A percentile compares a stretch with the other conserved stretches of the same genome.
Conservation (phyloP, 345 rosid species). For the Noccaea caerulescens region DNA sequence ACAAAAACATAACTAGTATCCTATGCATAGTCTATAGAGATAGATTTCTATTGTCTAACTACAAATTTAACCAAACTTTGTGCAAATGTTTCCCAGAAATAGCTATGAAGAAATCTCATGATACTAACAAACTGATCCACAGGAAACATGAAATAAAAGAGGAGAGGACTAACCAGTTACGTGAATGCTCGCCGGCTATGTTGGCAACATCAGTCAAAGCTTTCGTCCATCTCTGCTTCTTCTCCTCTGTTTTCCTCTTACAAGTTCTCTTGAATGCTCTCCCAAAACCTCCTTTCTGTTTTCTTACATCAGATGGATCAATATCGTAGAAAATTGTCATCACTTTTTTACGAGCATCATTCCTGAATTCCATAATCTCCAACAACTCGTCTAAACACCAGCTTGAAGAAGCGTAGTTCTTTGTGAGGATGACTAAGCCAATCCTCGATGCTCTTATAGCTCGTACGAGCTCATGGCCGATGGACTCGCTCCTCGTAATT, state of each 20-base stretch:
- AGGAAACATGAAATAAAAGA: not conserved
- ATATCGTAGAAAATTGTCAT: slow-evolving; percentile 14
- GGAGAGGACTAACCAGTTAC: not conserved
- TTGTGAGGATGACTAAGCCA: not conserved
- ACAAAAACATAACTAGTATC: not conserved
- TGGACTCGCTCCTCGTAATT: not conserved
- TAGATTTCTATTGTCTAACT: not conserved
- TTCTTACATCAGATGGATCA: slow-evolving; percentile 25
- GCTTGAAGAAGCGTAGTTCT: not conserved
- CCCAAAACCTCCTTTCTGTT: not conserved
- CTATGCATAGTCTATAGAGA: no score
- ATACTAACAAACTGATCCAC: slow-evolving; percentile 2
- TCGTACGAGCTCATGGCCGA: not conserved
- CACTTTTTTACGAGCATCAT: not conserved
- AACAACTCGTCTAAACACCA: not conserved
- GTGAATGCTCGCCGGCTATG: slow-evolving; percentile 2
- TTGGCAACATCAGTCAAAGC: not conserved
- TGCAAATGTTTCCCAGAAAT: not conserved
- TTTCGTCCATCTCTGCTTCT: not conserved
- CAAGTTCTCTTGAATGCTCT: not conserved
- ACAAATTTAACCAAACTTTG: not conserved
- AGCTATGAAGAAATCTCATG: not conserved
- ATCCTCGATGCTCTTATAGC: slow-evolving; percentile 10
- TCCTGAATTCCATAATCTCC: slow-evolving; percentile 4
- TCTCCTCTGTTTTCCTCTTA: not conserved